Percentiles rank a stretch among this genome's conserved stretches.
Evolutionary conservation across 805 yeast genomes (phyloP).

Genomic region (Cyberlindnera galapagoensis): DNA sequence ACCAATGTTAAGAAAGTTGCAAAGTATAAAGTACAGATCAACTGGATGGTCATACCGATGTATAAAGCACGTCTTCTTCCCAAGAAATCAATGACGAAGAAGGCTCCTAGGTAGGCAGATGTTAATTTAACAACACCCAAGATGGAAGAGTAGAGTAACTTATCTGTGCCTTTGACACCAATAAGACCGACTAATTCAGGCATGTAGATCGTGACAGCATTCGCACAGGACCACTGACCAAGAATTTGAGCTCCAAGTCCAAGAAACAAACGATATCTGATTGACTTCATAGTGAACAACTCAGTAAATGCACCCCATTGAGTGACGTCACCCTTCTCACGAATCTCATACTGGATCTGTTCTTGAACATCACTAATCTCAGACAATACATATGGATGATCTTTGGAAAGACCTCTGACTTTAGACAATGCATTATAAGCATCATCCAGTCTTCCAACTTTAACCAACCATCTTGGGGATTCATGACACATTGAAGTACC

Average conservation of each 20-base stretch:
- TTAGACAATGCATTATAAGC: constrained; percentile 28
- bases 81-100: constrained; percentile 45
- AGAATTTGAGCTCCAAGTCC: constrained; percentile 39
- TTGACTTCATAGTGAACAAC: constrained; percentile 30
- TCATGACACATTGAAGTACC: constrained; percentile 8
- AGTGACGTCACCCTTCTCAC: constrained; percentile 20
- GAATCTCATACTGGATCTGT: constrained; percentile 33
- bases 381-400: constrained; percentile 42
- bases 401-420: constrained; percentile 37
- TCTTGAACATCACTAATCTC: constrained; percentile 47
- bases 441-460: constrained; percentile 5
- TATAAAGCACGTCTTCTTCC: constrained; percentile 47
- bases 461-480: constrained; percentile 11
- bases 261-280: constrained; percentile 39
- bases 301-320: constrained; percentile 26
- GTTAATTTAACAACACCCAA: constrained; percentile 47
- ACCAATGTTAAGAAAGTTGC: constrained; percentile 40
- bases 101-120: constrained; percentile 42
- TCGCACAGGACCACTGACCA: constrained; percentile 55
- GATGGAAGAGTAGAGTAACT: constrained; percentile 42
- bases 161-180: constrained; percentile 37
- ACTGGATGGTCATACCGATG: constrained; percentile 39
- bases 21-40: constrained; percentile 36
- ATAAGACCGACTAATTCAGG: constrained; percentile 43
- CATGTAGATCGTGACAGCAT: constrained; percentile 49